phyloP scores from a whole-genome alignment of 2,329 filamentous ascomycete species.

The Alternaria solani region DNA sequence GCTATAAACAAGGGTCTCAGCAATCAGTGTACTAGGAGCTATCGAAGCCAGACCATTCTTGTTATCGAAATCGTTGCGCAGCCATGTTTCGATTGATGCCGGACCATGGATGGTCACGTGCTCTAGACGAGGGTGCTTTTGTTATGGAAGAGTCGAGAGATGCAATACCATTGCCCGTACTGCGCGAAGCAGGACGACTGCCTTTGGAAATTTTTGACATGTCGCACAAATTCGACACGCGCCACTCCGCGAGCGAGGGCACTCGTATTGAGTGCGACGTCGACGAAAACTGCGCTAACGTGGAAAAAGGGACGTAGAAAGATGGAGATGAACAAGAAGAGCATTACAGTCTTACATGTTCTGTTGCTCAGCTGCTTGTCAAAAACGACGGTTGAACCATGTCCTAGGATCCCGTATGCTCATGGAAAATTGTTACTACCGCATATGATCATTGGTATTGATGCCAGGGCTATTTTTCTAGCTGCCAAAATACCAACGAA shows the following conservation, averaged over 20 bases:
- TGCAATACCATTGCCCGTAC: slow-evolving; percentile 24
- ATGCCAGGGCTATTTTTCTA: background rate
- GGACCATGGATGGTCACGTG: slow-evolving; percentile 22
- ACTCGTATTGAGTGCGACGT: slow-evolving; percentile 1
- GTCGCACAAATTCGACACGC: slow-evolving; percentile 35
- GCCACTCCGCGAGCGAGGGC: slow-evolving; percentile 25
- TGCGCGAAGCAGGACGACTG: slow-evolving; percentile 29
- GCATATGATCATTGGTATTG: background rate
- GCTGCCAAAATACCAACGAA: background rate
- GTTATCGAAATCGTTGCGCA: slow-evolving; percentile 23
- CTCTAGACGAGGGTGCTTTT: slow-evolving; percentile 31
- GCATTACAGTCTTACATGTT: background rate
- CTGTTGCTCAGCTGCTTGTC: background rate
- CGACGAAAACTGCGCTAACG: background rate
- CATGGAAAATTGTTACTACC: background rate
- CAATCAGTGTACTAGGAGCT: slow-evolving; percentile 28
- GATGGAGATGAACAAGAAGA: background rate
- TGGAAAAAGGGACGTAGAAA: background rate
- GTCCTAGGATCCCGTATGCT: background rate
- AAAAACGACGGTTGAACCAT: background rate
- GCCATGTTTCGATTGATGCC: slow-evolving; percentile 23
- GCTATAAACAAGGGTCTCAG: slow-evolving; percentile 32
- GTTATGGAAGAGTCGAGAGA: slow-evolving; percentile 24
- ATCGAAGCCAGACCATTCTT: slow-evolving; percentile 31
- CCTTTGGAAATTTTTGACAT: slow-evolving; percentile 35